Conservation (phyloP, 2,329 filamentous ascomycete genomes). For the Talaromyces marneffei region DNA sequence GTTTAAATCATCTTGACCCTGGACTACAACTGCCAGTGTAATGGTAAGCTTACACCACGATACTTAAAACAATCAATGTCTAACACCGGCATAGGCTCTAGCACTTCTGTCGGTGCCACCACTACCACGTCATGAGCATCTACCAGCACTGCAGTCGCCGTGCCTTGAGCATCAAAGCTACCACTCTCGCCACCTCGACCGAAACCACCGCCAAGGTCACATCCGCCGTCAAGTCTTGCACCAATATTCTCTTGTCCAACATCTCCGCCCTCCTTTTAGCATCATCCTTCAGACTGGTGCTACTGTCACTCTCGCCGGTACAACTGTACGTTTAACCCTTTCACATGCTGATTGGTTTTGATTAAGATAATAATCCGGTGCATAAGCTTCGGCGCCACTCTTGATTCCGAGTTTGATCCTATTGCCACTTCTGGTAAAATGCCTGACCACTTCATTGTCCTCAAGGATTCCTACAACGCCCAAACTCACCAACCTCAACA, state of each 20-base stretch:
- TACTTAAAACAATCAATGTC: neutral
- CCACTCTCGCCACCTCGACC: neutral
- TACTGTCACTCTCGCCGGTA: conserved; percentile 18
- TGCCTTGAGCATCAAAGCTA: neutral
- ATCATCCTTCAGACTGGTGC: conserved; percentile 25
- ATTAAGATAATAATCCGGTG: neutral
- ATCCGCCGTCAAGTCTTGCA: conserved; percentile 24
- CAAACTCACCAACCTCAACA: conserved; percentile 26
- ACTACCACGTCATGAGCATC: neutral
- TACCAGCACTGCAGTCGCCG: neutral
- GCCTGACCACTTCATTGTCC: conserved; percentile 28
- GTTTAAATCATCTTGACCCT: neutral
- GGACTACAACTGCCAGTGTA: neutral
- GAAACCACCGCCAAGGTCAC: conserved; percentile 2
- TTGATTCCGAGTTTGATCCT: conserved; percentile 54
- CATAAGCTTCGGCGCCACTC: neutral
- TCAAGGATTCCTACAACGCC: conserved; percentile 15
- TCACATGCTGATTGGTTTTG: neutral
- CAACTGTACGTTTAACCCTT: conserved; percentile 17
- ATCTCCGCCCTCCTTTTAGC: conserved; percentile 30
- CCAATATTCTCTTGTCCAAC: conserved; percentile 28
- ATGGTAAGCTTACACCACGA: neutral
- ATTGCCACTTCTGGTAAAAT: conserved; percentile 57
- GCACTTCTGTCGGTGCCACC: neutral
- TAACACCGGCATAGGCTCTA: neutral